Evolutionary conservation across 2,329 filamentous ascomycete species (phyloP), one percentile per base, ranked within the genome.

Genomic region (Didymella keratinophila): DNA sequence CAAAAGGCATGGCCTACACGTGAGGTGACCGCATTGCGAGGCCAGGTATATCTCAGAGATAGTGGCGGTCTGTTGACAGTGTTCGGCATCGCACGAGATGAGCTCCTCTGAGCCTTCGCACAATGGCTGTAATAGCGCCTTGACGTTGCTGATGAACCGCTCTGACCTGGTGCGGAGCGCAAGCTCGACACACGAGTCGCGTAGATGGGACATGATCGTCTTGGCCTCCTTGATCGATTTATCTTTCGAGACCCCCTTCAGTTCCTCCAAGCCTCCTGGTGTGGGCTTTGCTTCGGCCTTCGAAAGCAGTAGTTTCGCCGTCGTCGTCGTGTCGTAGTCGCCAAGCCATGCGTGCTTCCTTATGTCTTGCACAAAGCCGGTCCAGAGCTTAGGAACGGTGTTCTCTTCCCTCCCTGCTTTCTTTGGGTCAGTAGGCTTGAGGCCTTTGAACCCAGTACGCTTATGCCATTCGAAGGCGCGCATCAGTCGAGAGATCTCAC

Each of bases 1-100:
- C 3, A 34, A 8, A 1, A 76, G 48, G 52, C 74, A 76, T 0
- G 30, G 16, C 1, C 57, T 28, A 21, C 74, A 76, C 4, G 64
- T 68, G 2, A 61, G 58, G 37, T 75, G 73, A 2, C 73, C 73
- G 34, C 72, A 75, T 12, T 67, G 60, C 1, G 66, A 60, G 9
- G 67, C 54, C 16, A 71, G n/a, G 27, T 58, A 66, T 0, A 73
- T 42, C n/a, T 65, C 36, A 4, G 48, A 42, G 2, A 62, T 14
- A 0, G 50, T 50, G 16, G 46, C 52, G 3, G 20, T 34, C 3
- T 59, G 55, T 2, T 37, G 23, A 56, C 72, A 76, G 5, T 37
- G 1, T 1, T 59, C 45, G 7, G 67, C 62, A 52, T 63, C 64
- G 50, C 73, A 75, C 3, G 14, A 30, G 16, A 51, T 42, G 2